phyloP scores from a whole-genome alignment of 371 early-diverging fungal genomes.

The Syncephalastrum monosporum region DNA sequence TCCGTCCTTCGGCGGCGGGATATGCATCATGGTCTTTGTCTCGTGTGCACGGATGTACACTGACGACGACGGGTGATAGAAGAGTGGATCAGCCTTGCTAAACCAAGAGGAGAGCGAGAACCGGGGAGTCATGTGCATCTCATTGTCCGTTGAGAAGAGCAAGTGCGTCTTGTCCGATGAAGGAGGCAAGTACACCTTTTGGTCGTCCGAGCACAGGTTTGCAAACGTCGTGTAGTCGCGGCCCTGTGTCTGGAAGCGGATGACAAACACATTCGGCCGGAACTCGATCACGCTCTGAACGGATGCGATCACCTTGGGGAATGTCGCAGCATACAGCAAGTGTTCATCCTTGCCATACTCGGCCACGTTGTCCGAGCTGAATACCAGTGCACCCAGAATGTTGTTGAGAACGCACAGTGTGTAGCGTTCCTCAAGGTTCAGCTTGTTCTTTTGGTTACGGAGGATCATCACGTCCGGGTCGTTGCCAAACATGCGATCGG shows the following conservation, averaged over 20 bases:
- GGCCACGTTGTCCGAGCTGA: slow-evolving; percentile 50
- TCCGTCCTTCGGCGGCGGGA: slow-evolving; percentile 11
- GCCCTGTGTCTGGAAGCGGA: slow-evolving; percentile 28
- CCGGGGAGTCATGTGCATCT: slow-evolving; percentile 31
- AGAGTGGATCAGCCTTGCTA: slow-evolving; percentile 18
- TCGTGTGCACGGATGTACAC: slow-evolving; percentile 34
- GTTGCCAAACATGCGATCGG: slow-evolving; percentile 61
- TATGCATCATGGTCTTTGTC: slow-evolving; percentile 46
- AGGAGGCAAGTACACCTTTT: slow-evolving; percentile 38
- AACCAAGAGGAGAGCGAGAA: slow-evolving; percentile 13
- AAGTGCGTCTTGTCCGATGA: slow-evolving; percentile 20
- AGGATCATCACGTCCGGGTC: slow-evolving; percentile 64
- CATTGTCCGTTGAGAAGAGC: slow-evolving; percentile 36
- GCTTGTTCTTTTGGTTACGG: slow-evolving; percentile 49
- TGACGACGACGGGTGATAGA: slow-evolving; percentile 42
- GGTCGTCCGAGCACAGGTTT: slow-evolving; percentile 46
- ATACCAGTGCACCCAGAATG: slow-evolving; percentile 58
- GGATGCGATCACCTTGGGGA: slow-evolving; percentile 45
- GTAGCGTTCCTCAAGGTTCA: slow-evolving; percentile 45
- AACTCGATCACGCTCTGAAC: slow-evolving; percentile 43
- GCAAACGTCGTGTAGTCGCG: slow-evolving; percentile 41
- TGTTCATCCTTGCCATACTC: slow-evolving; percentile 48
- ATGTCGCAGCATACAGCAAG: slow-evolving; percentile 36
- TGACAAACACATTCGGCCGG: slow-evolving; percentile 40
- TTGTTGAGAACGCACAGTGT: slow-evolving; percentile 60